These are phyloP conservation scores for Calonectria naviculata DNA, from an alignment of 2,329 filamentous ascomycete genomes.

Conservation along the genomic window DNA sequence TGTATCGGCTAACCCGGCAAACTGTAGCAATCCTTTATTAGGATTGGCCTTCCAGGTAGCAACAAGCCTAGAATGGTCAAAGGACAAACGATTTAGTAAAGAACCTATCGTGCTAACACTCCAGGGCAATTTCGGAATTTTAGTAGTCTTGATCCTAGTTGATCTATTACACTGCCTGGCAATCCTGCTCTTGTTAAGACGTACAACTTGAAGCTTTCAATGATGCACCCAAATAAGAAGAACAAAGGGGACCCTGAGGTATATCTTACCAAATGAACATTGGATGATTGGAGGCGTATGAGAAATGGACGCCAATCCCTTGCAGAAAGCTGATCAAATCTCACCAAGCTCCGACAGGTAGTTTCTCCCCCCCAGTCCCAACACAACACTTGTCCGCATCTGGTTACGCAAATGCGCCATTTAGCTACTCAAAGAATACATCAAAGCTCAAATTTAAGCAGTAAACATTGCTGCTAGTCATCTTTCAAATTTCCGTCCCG, in stretches of 20 bases:
- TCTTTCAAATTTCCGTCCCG: neutral
- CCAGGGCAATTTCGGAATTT: too few species aligned
- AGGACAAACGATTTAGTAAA: conserved; percentile 39
- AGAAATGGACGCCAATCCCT: neutral
- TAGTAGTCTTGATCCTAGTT: too few species aligned
- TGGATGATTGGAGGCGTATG: too few species aligned
- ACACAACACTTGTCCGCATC: neutral
- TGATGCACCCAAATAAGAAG: too few species aligned
- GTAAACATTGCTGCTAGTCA: neutral
- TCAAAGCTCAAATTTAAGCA: neutral
- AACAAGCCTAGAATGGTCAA: conserved; percentile 30
- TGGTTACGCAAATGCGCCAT: neutral
- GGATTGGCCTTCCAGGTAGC: conserved; percentile 30
- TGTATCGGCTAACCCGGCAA: conserved; percentile 37
- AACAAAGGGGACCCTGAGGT: too few species aligned
- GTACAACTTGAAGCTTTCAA: too few species aligned
- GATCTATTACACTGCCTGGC: too few species aligned
- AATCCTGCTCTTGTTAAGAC: too few species aligned
- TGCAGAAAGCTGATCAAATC: neutral
- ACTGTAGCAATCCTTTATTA: conserved; percentile 30
- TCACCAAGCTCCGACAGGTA: neutral
- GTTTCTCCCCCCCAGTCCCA: neutral
- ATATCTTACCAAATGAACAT: too few species aligned
- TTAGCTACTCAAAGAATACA: neutral
- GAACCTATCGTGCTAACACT: conserved; percentile 18